These are phyloP conservation scores for Blastobotrys aristatus DNA, from an alignment of 1,139 yeast species.

Conservation along the genomic window DNA sequence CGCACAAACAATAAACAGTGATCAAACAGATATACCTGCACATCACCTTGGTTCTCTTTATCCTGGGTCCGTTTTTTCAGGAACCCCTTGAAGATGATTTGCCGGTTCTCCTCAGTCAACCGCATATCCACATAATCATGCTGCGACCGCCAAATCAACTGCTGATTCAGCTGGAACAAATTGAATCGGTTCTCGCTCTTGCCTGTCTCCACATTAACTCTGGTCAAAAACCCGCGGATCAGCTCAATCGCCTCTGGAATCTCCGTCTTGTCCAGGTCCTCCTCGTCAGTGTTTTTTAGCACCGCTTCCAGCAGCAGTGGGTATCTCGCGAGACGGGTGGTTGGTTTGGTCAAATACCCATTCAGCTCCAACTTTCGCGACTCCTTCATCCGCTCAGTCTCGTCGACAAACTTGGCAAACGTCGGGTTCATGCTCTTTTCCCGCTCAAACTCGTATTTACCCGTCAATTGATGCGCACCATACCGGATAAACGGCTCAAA, in stretches of 20 bases:
- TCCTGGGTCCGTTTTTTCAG: conserved; percentile 73
- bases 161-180: conserved; percentile 78
- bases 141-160: conserved; percentile 54
- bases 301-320: conserved; percentile 81
- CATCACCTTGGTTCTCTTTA: conserved; percentile 66
- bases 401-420: conserved; percentile 89
- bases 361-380: conserved; percentile 86
- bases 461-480: conserved; percentile 95
- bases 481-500: conserved; percentile 91
- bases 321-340: conserved; percentile 92
- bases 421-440: conserved; percentile 87
- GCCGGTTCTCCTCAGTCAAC: conserved; percentile 73
- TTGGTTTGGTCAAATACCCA: conserved; percentile 91
- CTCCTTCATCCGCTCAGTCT: conserved; percentile 83
- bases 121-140: conserved; percentile 90
- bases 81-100: conserved; percentile 72
- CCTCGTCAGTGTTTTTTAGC: conserved; percentile 71
- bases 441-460: conserved; percentile 91
- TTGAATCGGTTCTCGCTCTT: conserved; percentile 91
- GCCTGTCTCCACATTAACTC: conserved; percentile 88
- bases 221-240: conserved; percentile 67
- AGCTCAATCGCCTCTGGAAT: conserved; percentile 70
- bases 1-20: conserved; percentile 83
- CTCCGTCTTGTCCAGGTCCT: conserved; percentile 67
- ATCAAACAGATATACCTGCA: conserved; percentile 77